These are phyloP conservation scores for Paragyromitra xinjiangensis DNA, from an alignment of 495 filamentous ascomycete species.

Conservation along the genomic window DNA sequence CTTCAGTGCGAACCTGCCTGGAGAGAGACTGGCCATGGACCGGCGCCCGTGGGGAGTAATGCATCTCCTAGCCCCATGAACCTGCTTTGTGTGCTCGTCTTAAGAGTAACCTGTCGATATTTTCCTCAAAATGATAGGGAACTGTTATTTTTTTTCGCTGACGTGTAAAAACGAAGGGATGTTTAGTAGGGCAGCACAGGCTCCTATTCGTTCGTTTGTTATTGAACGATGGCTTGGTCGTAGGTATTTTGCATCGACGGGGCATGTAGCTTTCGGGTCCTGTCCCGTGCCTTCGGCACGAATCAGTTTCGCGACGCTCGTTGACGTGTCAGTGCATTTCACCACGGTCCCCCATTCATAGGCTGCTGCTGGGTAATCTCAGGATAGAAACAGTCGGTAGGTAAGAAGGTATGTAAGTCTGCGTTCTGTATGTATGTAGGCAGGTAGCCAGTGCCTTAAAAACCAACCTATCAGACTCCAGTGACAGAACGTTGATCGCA, in stretches of 20 bases:
- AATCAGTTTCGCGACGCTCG: slow-evolving; percentile 36
- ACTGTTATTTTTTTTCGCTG: slow-evolving; percentile 18
- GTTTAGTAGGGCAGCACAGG: background rate
- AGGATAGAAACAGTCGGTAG: slow-evolving; percentile 26
- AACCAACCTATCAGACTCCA: slow-evolving; percentile 31
- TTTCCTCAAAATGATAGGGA: background rate
- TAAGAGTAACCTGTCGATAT: slow-evolving; percentile 5
- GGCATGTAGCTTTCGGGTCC: slow-evolving; percentile 33
- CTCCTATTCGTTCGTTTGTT: slow-evolving; percentile 27
- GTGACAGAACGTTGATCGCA: slow-evolving; percentile 2
- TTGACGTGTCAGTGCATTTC: slow-evolving; percentile 51
- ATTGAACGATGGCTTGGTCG: slow-evolving; percentile 2
- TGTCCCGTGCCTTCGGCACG: slow-evolving; percentile 46
- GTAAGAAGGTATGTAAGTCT: background rate
- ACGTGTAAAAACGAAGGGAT: slow-evolving; percentile 33
- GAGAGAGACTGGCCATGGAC: background rate
- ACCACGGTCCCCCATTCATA: slow-evolving; percentile 17
- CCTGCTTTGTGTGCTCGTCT: background rate
- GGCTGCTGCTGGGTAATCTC: slow-evolving; percentile 43
- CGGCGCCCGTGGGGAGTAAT: slow-evolving; percentile 15
- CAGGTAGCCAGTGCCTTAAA: slow-evolving; percentile 26
- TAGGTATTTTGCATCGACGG: slow-evolving; percentile 32
- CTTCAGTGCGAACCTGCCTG: background rate
- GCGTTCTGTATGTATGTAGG: slow-evolving; percentile 9
- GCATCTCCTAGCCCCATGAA: slow-evolving; percentile 15